Evolutionary conservation across 2,329 filamentous ascomycete genomes (phyloP).

Genomic region (Xylaria digitata): DNA sequence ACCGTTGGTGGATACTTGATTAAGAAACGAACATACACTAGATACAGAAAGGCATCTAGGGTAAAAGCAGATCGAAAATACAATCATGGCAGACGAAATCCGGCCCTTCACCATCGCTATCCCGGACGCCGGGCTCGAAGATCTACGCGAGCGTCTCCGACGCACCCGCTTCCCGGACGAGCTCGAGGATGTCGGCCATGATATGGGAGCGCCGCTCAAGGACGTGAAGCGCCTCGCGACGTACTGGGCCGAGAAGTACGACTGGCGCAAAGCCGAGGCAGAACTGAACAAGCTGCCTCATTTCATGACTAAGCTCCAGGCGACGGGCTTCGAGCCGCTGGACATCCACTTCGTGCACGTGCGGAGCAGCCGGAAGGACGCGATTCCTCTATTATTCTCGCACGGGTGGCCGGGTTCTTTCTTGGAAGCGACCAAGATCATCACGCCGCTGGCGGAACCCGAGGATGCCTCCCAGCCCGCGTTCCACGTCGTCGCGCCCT

Average conservation of each 20-base stretch:
- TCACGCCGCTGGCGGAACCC: constrained; percentile 52
- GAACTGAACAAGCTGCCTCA: constrained; percentile 71
- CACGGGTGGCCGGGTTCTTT: constrained; percentile 67
- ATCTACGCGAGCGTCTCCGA: constrained; percentile 66
- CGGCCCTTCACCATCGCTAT: constrained; percentile 62
- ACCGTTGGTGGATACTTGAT: no score
- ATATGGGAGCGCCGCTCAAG: constrained; percentile 66
- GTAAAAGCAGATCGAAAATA: not conserved
- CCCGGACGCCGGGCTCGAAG: constrained; percentile 62
- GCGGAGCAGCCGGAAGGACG: constrained; percentile 59
- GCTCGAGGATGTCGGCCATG: constrained; percentile 28
- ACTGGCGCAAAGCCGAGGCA: constrained; percentile 71
- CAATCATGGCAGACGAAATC: constrained; percentile 37
- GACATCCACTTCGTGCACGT: constrained; percentile 72
- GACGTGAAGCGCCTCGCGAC: constrained; percentile 69
- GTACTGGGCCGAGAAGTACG: constrained; percentile 67
- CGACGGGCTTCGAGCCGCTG: constrained; percentile 69
- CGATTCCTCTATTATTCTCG: constrained; percentile 47
- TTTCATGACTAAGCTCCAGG: constrained; percentile 62
- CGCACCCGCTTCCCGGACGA: constrained; percentile 66
- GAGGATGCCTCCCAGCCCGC: constrained; percentile 43
- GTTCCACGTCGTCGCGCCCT: constrained; percentile 62
- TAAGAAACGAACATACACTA: no score
- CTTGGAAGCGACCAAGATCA: constrained; percentile 67
- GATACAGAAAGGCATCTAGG: no score